Percentiles rank a stretch among this genome's conserved stretches.
Conservation (phyloP, 176 grass and related monocot species). For the Otatea glauca region DNA sequence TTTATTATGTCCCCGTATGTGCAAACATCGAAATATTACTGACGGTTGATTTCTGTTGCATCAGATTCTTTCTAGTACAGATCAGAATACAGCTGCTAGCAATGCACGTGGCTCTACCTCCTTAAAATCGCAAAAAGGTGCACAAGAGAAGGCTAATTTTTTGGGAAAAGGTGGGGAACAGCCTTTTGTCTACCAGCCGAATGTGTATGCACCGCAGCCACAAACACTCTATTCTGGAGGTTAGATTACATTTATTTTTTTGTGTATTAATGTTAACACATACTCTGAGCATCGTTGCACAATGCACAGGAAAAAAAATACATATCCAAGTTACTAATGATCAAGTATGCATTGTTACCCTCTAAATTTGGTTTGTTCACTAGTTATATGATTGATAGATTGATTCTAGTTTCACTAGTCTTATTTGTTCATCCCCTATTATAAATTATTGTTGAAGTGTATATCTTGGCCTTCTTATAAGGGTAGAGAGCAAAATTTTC, state of each 20-base stretch:
- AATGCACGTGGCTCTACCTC: constrained; percentile 46
- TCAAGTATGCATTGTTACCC: constrained; percentile 12
- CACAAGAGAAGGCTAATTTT: constrained; percentile 47
- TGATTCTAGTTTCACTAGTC: constrained; percentile 24
- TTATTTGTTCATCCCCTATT: constrained; percentile 13
- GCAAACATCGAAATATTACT: constrained; percentile 4
- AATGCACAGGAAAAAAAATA: not conserved
- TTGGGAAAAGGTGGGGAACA: constrained; percentile 61
- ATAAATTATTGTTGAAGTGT: constrained; percentile 12
- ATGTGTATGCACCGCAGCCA: constrained; percentile 65
- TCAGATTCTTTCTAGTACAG: constrained; percentile 59
- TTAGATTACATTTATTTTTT: constrained; percentile 44
- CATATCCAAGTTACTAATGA: not conserved
- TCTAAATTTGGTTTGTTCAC: constrained; percentile 34
- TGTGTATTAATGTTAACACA: constrained; percentile 5
- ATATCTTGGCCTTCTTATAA: not conserved
- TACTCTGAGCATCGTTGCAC: not conserved
- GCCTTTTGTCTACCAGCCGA: constrained; percentile 54
- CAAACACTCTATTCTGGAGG: constrained; percentile 65
- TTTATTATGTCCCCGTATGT: not conserved
- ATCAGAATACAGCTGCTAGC: constrained; percentile 47
- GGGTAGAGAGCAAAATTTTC: not conserved
- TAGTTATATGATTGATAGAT: constrained; percentile 5
- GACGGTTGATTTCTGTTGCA: constrained; percentile 16
- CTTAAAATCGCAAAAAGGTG: constrained; percentile 49